Conservation (phyloP, 1,139 yeast genomes). For the Candida sanyaensis region DNA sequence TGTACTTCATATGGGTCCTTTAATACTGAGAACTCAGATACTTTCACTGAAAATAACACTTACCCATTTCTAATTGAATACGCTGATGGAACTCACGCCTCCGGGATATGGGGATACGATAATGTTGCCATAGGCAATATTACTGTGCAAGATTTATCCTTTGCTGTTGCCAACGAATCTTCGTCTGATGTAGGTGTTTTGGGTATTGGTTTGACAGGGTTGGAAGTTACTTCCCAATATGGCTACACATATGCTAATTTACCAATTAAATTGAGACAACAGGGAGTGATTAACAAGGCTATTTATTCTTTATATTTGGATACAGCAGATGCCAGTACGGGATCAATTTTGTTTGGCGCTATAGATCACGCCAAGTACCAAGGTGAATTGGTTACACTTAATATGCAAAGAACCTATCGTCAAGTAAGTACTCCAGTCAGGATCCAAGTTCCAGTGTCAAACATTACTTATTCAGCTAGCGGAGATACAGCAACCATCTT, state of each 20-base stretch:
- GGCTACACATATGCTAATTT: slow-evolving; percentile 30
- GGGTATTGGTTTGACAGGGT: slow-evolving; percentile 57
- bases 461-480: slow-evolving; percentile 25
- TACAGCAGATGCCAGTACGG: slow-evolving; percentile 25
- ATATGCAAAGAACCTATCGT: slow-evolving; percentile 11
- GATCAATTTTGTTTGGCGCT: slow-evolving; percentile 29
- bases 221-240: slow-evolving; percentile 39
- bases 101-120: slow-evolving; percentile 61
- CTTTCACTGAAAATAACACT: slow-evolving; percentile 34
- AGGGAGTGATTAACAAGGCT: slow-evolving; percentile 51
- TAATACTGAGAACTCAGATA: slow-evolving; percentile 31
- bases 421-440: slow-evolving; percentile 11
- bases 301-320: slow-evolving; percentile 59
- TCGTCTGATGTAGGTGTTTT: slow-evolving; percentile 49
- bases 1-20: slow-evolving; percentile 46
- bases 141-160: slow-evolving; percentile 45
- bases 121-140: slow-evolving; percentile 39
- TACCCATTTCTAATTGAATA: slow-evolving; percentile 52
- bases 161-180: slow-evolving; percentile 51
- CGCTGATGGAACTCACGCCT: slow-evolving; percentile 63
- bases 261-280: slow-evolving; percentile 28
- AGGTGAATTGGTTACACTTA: slow-evolving; percentile 24
- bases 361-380: slow-evolving; percentile 50
- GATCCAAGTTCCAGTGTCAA: slow-evolving; percentile 18
- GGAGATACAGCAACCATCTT: slow-evolving; percentile 16